phyloP scores from a whole-genome alignment of 2,329 filamentous ascomycete genomes.

The Neocatenulostroma microsporum region DNA sequence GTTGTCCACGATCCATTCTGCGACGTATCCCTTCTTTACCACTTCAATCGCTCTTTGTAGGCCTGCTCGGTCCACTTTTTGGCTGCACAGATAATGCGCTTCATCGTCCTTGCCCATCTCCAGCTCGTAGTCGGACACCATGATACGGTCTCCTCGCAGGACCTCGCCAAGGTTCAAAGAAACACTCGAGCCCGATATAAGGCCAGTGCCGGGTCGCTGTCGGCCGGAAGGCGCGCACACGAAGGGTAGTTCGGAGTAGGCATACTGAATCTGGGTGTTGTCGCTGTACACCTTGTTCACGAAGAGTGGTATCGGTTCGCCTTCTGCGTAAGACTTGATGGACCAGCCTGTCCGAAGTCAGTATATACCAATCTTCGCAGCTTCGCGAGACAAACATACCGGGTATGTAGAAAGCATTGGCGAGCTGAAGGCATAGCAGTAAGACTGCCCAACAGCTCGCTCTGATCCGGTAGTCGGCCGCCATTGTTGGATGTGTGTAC shows the following conservation, averaged over 20 bases:
- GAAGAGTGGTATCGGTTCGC: slow-evolving; percentile 72
- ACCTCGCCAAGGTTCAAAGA: slow-evolving; percentile 82
- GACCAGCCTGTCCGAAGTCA: slow-evolving; percentile 58
- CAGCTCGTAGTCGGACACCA: slow-evolving; percentile 74
- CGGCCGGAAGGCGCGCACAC: slow-evolving; percentile 71
- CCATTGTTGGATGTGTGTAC: slow-evolving; percentile 21
- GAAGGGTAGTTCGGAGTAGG: slow-evolving; percentile 81
- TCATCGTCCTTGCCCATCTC: slow-evolving; percentile 67
- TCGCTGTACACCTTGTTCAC: slow-evolving; percentile 91
- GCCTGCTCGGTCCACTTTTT: slow-evolving; percentile 55
- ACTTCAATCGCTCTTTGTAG: slow-evolving; percentile 62
- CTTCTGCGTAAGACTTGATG: slow-evolving; percentile 67
- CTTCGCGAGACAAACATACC: slow-evolving; percentile 51
- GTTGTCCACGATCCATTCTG: slow-evolving; percentile 91
- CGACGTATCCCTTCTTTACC: slow-evolving; percentile 72
- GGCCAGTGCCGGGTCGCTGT: slow-evolving; percentile 55
- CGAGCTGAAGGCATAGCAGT: slow-evolving; percentile 41
- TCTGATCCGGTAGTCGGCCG: slow-evolving; percentile 32
- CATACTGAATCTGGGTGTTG: slow-evolving; percentile 82
- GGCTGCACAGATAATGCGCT: slow-evolving; percentile 65
- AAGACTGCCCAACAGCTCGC: slow-evolving; percentile 43
- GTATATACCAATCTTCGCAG: background rate
- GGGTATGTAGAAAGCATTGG: slow-evolving; percentile 74
- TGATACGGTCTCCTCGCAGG: slow-evolving; percentile 76
- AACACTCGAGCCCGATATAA: slow-evolving; percentile 68